These are phyloP conservation scores for Aphanomyces astaci DNA, from an alignment of 352 stramenopile genomes.

Conservation along the genomic window DNA sequence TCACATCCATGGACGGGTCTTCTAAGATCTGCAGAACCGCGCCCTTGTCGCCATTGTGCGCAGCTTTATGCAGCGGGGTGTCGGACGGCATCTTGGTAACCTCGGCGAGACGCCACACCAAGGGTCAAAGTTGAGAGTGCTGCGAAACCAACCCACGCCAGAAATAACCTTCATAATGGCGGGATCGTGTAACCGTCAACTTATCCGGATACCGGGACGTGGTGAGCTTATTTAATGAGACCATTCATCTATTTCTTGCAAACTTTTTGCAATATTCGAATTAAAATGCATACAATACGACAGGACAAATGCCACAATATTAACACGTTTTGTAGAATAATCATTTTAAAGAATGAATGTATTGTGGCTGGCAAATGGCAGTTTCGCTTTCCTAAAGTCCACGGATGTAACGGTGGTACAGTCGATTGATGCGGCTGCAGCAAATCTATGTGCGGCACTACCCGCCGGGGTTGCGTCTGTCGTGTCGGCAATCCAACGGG, in stretches of 20 bases:
- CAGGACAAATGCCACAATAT: no score
- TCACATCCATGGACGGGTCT: slow-evolving; percentile 83
- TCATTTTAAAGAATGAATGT: no score
- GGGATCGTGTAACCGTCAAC: neutral
- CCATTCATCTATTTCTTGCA: neutral
- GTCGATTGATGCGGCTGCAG: slow-evolving; percentile 62
- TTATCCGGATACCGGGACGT: neutral
- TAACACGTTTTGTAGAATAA: no score
- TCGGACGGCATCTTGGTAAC: slow-evolving; percentile 65
- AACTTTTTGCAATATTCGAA: no score
- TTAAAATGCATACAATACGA: no score
- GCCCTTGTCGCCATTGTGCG: slow-evolving; percentile 85
- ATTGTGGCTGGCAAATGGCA: no score
- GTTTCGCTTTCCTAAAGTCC: no score
- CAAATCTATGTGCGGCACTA: slow-evolving; percentile 70
- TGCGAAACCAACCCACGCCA: neutral
- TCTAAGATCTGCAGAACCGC: slow-evolving; percentile 81
- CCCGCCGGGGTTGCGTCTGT: slow-evolving; percentile 52
- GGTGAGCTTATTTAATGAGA: neutral
- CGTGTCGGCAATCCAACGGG: slow-evolving; percentile 46
- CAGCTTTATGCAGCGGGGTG: slow-evolving; percentile 84
- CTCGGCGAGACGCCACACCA: neutral
- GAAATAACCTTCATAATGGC: neutral
- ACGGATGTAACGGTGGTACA: no score
- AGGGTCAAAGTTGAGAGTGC: neutral